Percentiles rank a stretch among this genome's conserved stretches.
phyloP scores from a whole-genome alignment of 129 eudicot genomes.

The Arctium lappa region DNA sequence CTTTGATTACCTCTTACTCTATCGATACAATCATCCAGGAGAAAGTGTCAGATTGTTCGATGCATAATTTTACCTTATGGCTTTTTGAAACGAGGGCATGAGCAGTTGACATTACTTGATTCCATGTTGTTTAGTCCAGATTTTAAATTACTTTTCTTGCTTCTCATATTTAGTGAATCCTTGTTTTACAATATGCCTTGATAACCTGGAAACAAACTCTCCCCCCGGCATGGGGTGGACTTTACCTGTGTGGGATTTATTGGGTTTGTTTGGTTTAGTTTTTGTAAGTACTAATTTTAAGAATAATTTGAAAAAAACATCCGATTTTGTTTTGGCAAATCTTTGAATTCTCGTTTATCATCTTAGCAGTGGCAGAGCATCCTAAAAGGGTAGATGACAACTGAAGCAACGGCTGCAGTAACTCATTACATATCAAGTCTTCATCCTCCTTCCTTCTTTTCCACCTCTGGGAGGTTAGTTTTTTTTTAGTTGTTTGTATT shows the following conservation, averaged over 20 bases:
- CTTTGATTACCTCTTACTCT: neutral
- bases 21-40: neutral
- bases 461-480: slow-evolving; percentile 15
- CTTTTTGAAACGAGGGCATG: no score
- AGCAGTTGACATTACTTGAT: neutral
- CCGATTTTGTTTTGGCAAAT: neutral
- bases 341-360: neutral
- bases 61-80: neutral
- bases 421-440: neutral
- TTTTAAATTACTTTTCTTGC: neutral
- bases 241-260: no score
- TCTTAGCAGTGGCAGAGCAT: slow-evolving; percentile 18
- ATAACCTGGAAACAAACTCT: neutral
- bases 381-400: slow-evolving; percentile 10
- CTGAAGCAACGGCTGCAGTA: neutral
- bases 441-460: slow-evolving; percentile 4
- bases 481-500: slow-evolving; percentile 2
- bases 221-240: no score
- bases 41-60: neutral
- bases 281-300: neutral
- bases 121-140: neutral
- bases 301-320: no score
- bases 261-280: no score
- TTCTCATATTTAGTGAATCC: neutral
- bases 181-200: neutral